Conservation (phyloP, 257 asterid genomes). For the Ocimum tenuiflorum region DNA sequence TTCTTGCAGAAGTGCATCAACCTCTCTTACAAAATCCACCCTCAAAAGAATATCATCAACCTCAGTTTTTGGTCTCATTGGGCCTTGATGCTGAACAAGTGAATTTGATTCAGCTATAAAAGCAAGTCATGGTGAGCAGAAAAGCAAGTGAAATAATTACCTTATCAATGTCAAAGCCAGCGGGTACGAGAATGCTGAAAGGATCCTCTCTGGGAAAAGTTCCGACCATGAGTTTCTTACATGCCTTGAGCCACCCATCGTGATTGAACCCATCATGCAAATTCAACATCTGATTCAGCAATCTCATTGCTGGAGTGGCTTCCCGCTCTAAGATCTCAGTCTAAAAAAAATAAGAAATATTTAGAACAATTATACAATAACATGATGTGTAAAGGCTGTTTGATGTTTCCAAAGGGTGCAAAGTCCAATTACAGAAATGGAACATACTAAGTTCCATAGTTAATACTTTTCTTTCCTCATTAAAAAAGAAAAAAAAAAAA, state of each 20-base stretch:
- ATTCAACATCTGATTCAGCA: constrained; percentile 75
- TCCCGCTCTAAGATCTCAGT: constrained; percentile 79
- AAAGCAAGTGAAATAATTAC: constrained; percentile 32
- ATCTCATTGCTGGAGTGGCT: constrained; percentile 89
- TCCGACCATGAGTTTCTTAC: constrained; percentile 70
- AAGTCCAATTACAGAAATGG: not conserved
- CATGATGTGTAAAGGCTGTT: not conserved
- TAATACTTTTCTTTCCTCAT: constrained; percentile 53
- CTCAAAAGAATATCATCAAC: constrained; percentile 70
- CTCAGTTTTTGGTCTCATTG: constrained; percentile 51
- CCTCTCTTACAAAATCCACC: constrained; percentile 84
- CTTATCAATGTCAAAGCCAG: constrained; percentile 85
- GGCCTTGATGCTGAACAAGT: constrained; percentile 69
- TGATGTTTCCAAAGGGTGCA: not conserved
- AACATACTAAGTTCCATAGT: not conserved
- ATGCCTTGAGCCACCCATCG: constrained; percentile 76
- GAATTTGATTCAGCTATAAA: not conserved
- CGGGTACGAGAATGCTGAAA: constrained; percentile 79
- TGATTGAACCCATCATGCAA: constrained; percentile 85
- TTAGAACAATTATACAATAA: no score
- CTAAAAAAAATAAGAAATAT: constrained; percentile 28
- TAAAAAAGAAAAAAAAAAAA: no score
- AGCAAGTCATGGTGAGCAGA: no score
- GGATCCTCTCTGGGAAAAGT: constrained; percentile 96
- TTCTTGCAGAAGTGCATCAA: constrained; percentile 61